Percentiles rank a stretch among this genome's conserved stretches.
Evolutionary conservation across 2,329 filamentous ascomycete genomes (phyloP).

Genomic region (Aspergillus sp.): DNA sequence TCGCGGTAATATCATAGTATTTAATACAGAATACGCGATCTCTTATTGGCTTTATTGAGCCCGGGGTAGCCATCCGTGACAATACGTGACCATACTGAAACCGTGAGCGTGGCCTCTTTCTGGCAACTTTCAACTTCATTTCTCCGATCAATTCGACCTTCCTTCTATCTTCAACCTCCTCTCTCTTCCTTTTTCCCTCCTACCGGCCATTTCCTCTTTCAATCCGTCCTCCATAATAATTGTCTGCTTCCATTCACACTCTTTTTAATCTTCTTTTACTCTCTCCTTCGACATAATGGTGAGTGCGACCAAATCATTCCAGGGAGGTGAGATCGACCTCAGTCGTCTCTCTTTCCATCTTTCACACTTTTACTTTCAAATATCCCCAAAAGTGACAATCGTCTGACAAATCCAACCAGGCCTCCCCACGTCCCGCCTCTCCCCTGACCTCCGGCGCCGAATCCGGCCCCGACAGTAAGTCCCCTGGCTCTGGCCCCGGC

Average conservation of each 20-base stretch:
- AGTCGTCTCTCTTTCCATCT: constrained; percentile 2
- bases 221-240: background rate
- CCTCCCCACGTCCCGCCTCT: constrained; percentile 36
- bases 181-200: background rate
- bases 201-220: background rate
- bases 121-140: constrained; percentile 15
- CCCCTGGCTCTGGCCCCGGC: constrained; percentile 32
- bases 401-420: constrained; percentile 14
- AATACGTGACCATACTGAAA: constrained; percentile 10
- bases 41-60: background rate
- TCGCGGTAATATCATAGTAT: background rate
- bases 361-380: constrained; percentile 3
- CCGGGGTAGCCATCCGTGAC: constrained; percentile 1
- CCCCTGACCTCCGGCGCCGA: constrained; percentile 40
- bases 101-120: constrained; percentile 23
- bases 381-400: constrained; percentile 1
- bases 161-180: background rate
- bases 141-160: constrained; percentile 1
- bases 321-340: background rate
- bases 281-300: constrained; percentile 19
- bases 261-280: constrained; percentile 9
- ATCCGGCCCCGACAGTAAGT: constrained; percentile 40
- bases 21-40: background rate
- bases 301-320: constrained; percentile 9
- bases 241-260: constrained; percentile 1